These are phyloP conservation scores for Yamadazyma kanchanaburiensis DNA, from an alignment of 1,139 yeast genomes.

Conservation along the genomic window DNA sequence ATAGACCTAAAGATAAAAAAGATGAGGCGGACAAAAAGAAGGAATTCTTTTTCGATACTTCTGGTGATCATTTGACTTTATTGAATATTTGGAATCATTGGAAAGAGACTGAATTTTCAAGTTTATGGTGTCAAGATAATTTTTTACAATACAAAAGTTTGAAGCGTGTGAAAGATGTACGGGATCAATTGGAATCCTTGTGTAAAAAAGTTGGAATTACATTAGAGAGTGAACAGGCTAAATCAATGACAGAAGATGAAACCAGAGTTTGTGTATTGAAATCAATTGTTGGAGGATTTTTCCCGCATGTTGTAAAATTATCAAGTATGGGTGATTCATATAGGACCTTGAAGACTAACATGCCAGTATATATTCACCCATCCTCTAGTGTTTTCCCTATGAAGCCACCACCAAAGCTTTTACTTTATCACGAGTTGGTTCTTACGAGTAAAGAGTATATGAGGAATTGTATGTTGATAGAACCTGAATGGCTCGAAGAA, in stretches of 20 bases:
- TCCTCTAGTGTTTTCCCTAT: conserved; percentile 60
- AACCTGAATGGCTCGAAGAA: conserved; percentile 40
- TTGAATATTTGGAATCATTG: conserved; percentile 76
- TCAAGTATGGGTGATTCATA: conserved; percentile 72
- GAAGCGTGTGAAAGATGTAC: conserved; percentile 65
- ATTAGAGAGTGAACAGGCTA: conserved; percentile 2
- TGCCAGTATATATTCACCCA: conserved; percentile 78
- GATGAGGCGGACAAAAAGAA: conserved; percentile 64
- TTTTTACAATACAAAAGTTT: conserved; percentile 75
- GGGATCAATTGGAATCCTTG: conserved; percentile 64
- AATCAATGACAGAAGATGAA: conserved; percentile 10
- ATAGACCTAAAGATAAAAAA: conserved; percentile 67
- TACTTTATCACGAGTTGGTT: conserved; percentile 82
- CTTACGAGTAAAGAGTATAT: conserved; percentile 85
- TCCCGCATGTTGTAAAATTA: conserved; percentile 72
- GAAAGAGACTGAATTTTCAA: conserved; percentile 66
- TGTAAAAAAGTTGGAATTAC: conserved; percentile 58
- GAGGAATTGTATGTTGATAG: conserved; percentile 77
- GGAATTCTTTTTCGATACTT: conserved; percentile 46
- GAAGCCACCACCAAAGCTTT: conserved; percentile 67
- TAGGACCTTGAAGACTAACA: conserved; percentile 57
- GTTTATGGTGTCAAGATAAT: conserved; percentile 85
- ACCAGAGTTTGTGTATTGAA: conserved; percentile 42
- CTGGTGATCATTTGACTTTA: conserved; percentile 75
- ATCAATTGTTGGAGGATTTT: conserved; percentile 77